These are phyloP conservation scores for Fusarium fracticaudum DNA, from an alignment of 2,329 filamentous ascomycete species.

Conservation along the genomic window DNA sequence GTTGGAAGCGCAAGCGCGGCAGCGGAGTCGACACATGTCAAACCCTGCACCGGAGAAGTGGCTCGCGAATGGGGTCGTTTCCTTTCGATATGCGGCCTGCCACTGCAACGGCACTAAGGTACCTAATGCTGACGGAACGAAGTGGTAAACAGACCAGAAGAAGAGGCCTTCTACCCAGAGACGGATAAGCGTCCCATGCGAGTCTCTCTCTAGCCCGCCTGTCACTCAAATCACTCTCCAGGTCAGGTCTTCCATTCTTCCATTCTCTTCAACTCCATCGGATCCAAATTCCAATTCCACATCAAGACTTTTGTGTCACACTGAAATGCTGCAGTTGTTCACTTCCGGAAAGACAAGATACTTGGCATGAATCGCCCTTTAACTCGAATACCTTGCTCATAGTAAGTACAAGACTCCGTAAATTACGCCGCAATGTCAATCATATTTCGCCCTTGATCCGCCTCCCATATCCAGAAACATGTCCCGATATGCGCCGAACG, in stretches of 20 bases:
- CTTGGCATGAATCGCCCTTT: conserved; percentile 20
- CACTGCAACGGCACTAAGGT: conserved; percentile 21
- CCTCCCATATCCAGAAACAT: conserved; percentile 23
- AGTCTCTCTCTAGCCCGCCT: conserved; percentile 21
- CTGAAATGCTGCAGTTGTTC: conserved; percentile 10
- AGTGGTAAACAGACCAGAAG: conserved; percentile 26
- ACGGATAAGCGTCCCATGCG: conserved; percentile 35
- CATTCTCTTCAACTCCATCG: conserved; percentile 11
- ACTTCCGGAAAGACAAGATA: neutral
- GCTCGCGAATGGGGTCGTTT: conserved; percentile 43
- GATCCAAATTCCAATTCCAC: conserved; percentile 29
- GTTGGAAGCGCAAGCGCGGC: conserved; percentile 29
- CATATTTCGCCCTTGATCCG: conserved; percentile 17
- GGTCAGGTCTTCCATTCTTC: conserved; percentile 25
- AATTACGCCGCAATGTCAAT: conserved; percentile 24
- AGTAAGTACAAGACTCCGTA: neutral
- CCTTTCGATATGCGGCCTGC: conserved; percentile 26
- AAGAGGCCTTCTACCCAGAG: conserved; percentile 34
- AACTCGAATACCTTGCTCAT: conserved; percentile 10
- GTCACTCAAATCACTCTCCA: neutral
- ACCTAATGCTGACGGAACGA: conserved; percentile 8
- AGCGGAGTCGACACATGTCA: conserved; percentile 35
- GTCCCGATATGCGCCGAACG: conserved; percentile 19
- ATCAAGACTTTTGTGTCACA: conserved; percentile 21
- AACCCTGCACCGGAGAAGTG: conserved; percentile 37